phyloP scores from a whole-genome alignment of 2,329 filamentous ascomycete species.

The Calonectria pteridis region DNA sequence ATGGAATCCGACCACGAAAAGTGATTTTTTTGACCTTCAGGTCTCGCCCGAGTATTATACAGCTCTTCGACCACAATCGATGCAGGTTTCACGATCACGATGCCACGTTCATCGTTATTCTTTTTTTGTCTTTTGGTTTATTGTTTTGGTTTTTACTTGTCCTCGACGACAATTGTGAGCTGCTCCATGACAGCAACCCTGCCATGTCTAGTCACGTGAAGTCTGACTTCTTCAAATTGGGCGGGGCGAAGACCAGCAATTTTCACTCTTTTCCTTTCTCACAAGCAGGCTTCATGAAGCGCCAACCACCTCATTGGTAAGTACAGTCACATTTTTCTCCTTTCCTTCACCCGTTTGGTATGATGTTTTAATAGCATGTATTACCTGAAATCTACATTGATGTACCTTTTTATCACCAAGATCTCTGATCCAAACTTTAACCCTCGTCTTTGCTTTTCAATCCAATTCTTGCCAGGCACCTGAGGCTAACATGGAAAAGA shows the following conservation, averaged over 20 bases:
- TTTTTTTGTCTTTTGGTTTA: not conserved
- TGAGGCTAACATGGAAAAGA: constrained; percentile 38
- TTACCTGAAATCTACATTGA: constrained; percentile 70
- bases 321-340: constrained; percentile 31
- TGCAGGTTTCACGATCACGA: constrained; percentile 34
- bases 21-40: constrained; percentile 41
- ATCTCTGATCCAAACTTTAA: constrained; percentile 70
- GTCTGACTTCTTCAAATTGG: constrained; percentile 23
- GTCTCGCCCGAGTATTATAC: constrained; percentile 30
- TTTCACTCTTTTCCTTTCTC: constrained; percentile 21
- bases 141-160: constrained; percentile 16
- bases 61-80: constrained; percentile 31
- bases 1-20: constrained; percentile 47
- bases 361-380: constrained; percentile 71
- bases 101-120: constrained; percentile 13
- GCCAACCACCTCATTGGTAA: constrained; percentile 49
- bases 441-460: constrained; percentile 19
- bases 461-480: constrained; percentile 5
- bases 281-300: constrained; percentile 19
- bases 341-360: constrained; percentile 47
- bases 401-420: constrained; percentile 75
- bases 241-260: constrained; percentile 31
- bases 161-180: constrained; percentile 24
- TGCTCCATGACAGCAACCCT: constrained; percentile 16
- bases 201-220: constrained; percentile 31